phyloP scores from a whole-genome alignment of 371 early-diverging fungal species.

The Encephalitozoon cuniculi region DNA sequence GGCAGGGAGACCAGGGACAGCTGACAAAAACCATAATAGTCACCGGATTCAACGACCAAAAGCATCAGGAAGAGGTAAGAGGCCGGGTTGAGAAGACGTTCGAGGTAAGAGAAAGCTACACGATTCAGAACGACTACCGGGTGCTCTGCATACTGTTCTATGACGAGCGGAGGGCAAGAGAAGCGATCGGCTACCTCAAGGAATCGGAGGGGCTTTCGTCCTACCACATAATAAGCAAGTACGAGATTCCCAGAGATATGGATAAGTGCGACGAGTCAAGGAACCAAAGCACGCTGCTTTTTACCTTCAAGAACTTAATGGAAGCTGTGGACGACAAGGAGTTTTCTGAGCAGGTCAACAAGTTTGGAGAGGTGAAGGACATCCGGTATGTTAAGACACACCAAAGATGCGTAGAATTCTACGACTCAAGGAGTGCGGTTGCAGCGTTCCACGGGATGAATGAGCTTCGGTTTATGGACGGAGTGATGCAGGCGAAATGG shows the following conservation, averaged over 20 bases:
- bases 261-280: conserved; percentile 55
- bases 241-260: conserved; percentile 58
- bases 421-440: conserved; percentile 46
- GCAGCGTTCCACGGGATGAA: conserved; percentile 40
- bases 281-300: conserved; percentile 53
- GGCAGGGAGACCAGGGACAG: not conserved
- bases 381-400: conserved; percentile 37
- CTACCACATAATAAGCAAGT: conserved; percentile 48
- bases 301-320: conserved; percentile 24
- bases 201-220: conserved; percentile 10
- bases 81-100: conserved; percentile 4
- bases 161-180: conserved; percentile 45
- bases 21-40: conserved; percentile 52
- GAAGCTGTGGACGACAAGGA: conserved; percentile 20
- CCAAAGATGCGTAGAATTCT: conserved; percentile 58
- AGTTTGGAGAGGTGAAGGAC: conserved; percentile 52
- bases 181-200: conserved; percentile 17
- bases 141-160: conserved; percentile 57
- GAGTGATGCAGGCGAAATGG: conserved; percentile 10
- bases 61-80: conserved; percentile 10
- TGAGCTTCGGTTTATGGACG: conserved; percentile 7
- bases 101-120: conserved; percentile 52
- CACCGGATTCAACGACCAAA: conserved; percentile 30
- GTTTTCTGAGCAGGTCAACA: conserved; percentile 17
- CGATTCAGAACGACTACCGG: conserved; percentile 33